Percentiles rank a stretch among this genome's conserved stretches.
phyloP scores from a whole-genome alignment of 225 moss, liverwort and hornwort genomes.

The Climacium dendroides region DNA sequence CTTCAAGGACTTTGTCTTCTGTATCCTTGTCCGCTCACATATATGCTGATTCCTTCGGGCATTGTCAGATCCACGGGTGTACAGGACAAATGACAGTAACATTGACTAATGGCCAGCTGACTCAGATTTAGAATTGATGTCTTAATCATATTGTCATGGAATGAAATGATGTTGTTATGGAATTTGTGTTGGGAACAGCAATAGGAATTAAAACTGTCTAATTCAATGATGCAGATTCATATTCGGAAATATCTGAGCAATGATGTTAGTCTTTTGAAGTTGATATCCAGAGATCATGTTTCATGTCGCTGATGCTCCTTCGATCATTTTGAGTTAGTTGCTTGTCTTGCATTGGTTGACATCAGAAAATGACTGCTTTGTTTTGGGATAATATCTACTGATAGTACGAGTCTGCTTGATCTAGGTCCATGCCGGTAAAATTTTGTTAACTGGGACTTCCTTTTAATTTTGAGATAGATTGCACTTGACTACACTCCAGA shows the following conservation, averaged over 20 bases:
- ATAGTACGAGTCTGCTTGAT: background rate
- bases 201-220: background rate
- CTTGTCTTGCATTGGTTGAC: background rate
- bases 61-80: background rate
- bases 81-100: background rate
- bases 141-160: background rate
- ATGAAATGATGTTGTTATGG: background rate
- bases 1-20: conserved; percentile 55
- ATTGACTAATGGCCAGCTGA: background rate
- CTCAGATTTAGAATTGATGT: background rate
- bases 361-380: background rate
- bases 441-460: background rate
- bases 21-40: conserved; percentile 46
- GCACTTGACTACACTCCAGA: conserved; percentile 45
- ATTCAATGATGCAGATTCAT: background rate
- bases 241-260: background rate
- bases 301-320: background rate
- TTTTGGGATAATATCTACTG: background rate
- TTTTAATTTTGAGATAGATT: background rate
- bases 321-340: background rate
- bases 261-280: background rate
- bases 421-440: background rate
- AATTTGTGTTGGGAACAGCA: background rate
- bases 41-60: background rate
- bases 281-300: background rate